phyloP scores from a whole-genome alignment of 108 stramenopile species.

The Thalassiosira profunda region DNA sequence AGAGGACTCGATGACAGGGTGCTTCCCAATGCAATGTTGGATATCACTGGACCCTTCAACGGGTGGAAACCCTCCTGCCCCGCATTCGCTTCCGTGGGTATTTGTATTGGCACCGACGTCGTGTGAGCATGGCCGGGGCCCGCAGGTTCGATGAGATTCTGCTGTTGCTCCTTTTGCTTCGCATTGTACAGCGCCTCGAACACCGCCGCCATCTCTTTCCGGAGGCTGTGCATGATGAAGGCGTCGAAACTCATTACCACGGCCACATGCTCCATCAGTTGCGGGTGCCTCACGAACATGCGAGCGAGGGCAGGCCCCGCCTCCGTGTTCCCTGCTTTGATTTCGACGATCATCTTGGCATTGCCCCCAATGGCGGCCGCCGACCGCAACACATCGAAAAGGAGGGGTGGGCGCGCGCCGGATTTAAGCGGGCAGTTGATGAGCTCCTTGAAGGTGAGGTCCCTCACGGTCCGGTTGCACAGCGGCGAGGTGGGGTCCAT shows the following conservation, averaged over 20 bases:
- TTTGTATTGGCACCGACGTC: neutral
- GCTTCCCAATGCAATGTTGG: slow-evolving; percentile 11
- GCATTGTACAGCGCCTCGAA: slow-evolving; percentile 31
- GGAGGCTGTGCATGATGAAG: slow-evolving; percentile 48
- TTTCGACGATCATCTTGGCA: slow-evolving; percentile 55
- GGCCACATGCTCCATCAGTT: slow-evolving; percentile 52
- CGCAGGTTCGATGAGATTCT: no score
- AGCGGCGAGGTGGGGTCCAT: slow-evolving; percentile 45
- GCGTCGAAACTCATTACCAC: slow-evolving; percentile 58
- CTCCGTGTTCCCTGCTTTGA: slow-evolving; percentile 50
- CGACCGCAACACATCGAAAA: slow-evolving; percentile 46
- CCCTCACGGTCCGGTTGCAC: slow-evolving; percentile 40
- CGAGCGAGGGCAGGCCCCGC: slow-evolving; percentile 32
- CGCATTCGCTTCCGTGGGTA: neutral
- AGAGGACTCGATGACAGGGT: slow-evolving; percentile 35
- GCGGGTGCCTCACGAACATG: slow-evolving; percentile 49
- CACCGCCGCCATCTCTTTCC: slow-evolving; percentile 46
- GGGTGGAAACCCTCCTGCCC: no score
- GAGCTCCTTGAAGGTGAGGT: slow-evolving; percentile 44
- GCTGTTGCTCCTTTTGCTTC: no score
- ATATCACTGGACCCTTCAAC: neutral
- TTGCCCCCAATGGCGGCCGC: slow-evolving; percentile 43
- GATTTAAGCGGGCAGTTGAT: slow-evolving; percentile 49
- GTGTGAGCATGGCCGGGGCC: no score
- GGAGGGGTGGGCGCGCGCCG: slow-evolving; percentile 52